Conservation (phyloP, 768 basidiomycete species). For the Podaxis pistillaris region DNA sequence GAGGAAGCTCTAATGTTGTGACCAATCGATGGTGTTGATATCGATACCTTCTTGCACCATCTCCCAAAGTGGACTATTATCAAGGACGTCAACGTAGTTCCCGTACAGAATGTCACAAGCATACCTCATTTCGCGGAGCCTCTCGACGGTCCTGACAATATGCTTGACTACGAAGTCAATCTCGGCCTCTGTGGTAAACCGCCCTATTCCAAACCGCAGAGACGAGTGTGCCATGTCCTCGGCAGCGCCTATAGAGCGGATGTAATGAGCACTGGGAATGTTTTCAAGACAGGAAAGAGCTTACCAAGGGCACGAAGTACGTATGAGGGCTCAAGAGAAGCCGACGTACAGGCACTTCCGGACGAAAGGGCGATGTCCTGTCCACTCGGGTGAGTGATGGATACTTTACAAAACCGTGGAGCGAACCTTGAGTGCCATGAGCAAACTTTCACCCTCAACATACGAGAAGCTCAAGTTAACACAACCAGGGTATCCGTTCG, state of each 20-base stretch:
- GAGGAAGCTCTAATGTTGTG: conserved; percentile 63
- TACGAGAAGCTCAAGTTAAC: conserved; percentile 95
- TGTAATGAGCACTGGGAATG: neutral
- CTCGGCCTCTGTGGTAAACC: conserved; percentile 97
- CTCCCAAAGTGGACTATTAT: conserved; percentile 88
- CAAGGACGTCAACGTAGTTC: conserved; percentile 15
- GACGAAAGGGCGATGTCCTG: conserved; percentile 98
- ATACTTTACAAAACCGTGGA: too few relatives aligned
- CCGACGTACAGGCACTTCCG: conserved; percentile 97
- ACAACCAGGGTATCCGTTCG: conserved; percentile 91
- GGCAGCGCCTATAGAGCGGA: conserved; percentile 65
- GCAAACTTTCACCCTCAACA: conserved; percentile 93
- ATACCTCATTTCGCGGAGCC: conserved; percentile 91
- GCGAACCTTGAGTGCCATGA: conserved; percentile 92
- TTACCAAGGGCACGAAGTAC: conserved; percentile 91
- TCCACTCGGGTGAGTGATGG: neutral
- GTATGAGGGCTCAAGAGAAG: conserved; percentile 97
- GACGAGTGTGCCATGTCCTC: conserved; percentile 99
- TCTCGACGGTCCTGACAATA: conserved; percentile 83
- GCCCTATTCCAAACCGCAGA: conserved; percentile 94
- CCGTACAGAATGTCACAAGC: conserved; percentile 19
- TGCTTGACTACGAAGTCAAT: conserved; percentile 91
- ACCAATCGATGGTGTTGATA: conserved; percentile 93
- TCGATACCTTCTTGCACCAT: conserved; percentile 99
- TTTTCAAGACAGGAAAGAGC: conserved; percentile 14